A percentile compares a stretch with the other conserved stretches of the same genome.
These are phyloP conservation scores for Botrytis galanthina DNA, from an alignment of 2,329 filamentous ascomycete genomes.

Conservation along the genomic window DNA sequence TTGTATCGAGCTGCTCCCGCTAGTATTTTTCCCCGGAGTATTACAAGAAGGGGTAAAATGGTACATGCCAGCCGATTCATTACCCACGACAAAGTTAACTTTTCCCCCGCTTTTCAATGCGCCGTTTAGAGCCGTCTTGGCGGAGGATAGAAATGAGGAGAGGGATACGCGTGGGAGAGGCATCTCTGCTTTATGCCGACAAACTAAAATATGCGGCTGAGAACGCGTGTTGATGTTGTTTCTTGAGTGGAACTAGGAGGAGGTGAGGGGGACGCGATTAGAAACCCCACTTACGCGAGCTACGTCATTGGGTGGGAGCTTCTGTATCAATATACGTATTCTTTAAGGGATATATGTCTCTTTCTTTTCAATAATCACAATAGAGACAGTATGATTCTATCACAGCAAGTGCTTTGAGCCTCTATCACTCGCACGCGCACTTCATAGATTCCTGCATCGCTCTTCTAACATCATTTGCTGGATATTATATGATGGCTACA, in stretches of 20 bases:
- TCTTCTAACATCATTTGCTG: neutral
- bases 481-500: neutral
- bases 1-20: neutral
- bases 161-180: conserved; percentile 43
- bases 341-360: neutral
- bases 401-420: neutral
- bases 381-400: neutral
- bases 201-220: neutral
- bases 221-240: neutral
- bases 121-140: conserved; percentile 47
- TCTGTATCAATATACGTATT: neutral
- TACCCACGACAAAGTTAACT: conserved; percentile 62
- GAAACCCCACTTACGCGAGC: neutral
- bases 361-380: neutral
- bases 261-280: neutral
- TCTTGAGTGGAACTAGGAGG: neutral
- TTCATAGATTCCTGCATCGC: neutral
- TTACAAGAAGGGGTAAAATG: conserved; percentile 19
- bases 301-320: conserved; percentile 2
- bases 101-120: conserved; percentile 47
- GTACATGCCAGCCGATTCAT: conserved; percentile 61
- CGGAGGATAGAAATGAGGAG: conserved; percentile 50
- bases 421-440: neutral
- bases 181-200: conserved; percentile 24
- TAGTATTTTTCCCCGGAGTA: neutral